Base-by-base conservation (phyloP, 2,329 filamentous ascomycete species). In the Curvularia verruculosa region DNA sequence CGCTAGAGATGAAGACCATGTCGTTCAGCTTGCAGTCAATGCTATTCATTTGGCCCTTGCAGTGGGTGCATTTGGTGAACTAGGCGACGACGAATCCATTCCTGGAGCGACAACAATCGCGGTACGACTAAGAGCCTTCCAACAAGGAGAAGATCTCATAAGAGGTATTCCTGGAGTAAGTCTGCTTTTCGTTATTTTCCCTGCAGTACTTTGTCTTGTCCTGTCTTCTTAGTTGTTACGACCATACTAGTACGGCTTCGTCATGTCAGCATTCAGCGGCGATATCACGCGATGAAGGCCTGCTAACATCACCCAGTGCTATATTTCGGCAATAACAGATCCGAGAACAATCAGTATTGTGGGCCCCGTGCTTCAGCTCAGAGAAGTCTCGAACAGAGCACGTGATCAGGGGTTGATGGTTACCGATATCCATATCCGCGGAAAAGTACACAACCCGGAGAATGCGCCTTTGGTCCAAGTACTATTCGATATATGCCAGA, bases 371-470 rank as follows among this genome's bases (percentile, higher is more conserved):
- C 39, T 31, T 4, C 46, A 52, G n/a, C 59, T 68, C 28, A 48
- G 52, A 28, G 43, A 55, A 37, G 47, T 68, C 21, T 51, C 52
- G 28, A 24, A 51, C 5, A 55, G 47, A 45, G 60, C 59, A 39
- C 53, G 53, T 29, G 48, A 53, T 9, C 50, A 53, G 6, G 63
- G 64, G 5, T 43, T 68, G 21, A 50, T 54, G 39, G 58, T 58
- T 18, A 51, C 60, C 1, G 54, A 49, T n/a, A 68, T 66, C 19
- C 55, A 68, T 31, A 48, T 68, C 28, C 50, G 59, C 4, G 65
- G 65, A 13, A 67, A 68, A 52, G 60, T 61, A 37, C 65, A 68
- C 47, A 68, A 67, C 40, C 65, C 65, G 6, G 65, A 67, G 47
- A 68, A 68, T 12, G 49, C 52, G 12, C 37, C 55, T 40, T 47